Percentiles rank a stretch among this genome's conserved stretches.
These are phyloP conservation scores for Mortierella sp. DNA, from an alignment of 371 early-diverging fungal species.

Conservation along the genomic window DNA sequence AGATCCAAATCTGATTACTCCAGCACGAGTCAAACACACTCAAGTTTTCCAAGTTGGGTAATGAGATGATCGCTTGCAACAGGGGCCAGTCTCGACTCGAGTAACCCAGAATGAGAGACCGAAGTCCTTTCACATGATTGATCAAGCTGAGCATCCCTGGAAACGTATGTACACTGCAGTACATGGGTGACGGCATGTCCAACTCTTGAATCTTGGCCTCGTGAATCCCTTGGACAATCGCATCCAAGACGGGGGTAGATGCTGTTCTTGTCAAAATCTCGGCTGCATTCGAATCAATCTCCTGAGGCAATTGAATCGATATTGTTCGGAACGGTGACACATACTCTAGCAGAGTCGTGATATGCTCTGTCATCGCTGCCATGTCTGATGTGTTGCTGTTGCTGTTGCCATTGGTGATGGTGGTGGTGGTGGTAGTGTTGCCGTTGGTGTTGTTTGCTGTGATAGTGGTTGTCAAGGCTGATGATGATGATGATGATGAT, in stretches of 20 bases:
- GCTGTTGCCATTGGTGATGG: neutral
- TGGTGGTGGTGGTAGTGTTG: too few relatives aligned
- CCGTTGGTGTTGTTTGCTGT: too few relatives aligned
- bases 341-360: conserved; percentile 31
- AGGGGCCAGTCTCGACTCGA: conserved; percentile 53
- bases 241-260: conserved; percentile 31
- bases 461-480: neutral
- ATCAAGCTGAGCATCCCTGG: conserved; percentile 50
- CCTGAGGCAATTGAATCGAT: conserved; percentile 53
- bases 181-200: conserved; percentile 55
- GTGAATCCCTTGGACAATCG: conserved; percentile 25
- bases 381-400: conserved; percentile 10
- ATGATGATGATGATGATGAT: too few relatives aligned
- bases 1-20: conserved; percentile 54
- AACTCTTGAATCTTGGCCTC: conserved; percentile 38
- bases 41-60: conserved; percentile 28
- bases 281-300: conserved; percentile 42
- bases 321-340: conserved; percentile 50
- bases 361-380: conserved; percentile 27
- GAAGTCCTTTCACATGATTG: conserved; percentile 24
- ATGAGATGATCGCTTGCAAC: conserved; percentile 34
- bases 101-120: conserved; percentile 37
- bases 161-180: conserved; percentile 44
- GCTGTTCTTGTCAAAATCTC: conserved; percentile 26
- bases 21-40: conserved; percentile 52